Base-by-base conservation (phyloP, 2,329 filamentous ascomycete genomes). In the Fusarium penzigii region DNA sequence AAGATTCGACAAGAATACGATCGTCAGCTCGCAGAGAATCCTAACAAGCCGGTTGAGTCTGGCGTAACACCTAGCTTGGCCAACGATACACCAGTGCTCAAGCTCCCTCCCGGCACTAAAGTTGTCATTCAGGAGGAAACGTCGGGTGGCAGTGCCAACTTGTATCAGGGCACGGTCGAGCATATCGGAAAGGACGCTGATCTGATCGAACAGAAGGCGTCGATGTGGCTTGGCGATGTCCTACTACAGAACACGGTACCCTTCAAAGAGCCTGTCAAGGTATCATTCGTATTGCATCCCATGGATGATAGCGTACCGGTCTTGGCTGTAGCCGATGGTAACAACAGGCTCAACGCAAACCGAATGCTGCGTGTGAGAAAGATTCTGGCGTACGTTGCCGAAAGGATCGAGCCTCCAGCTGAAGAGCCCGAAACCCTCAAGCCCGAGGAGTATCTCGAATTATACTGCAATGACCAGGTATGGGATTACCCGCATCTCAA, bases 281-380 rank as follows among this genome's bases (percentile, higher is more conserved):
- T 97, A n/a, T 92, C 90, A 4, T 99, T 99, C 66, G 83, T 96
- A 14, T 78, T 99, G 20, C 85, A 94, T 62, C 92, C 94, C 0
- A 81, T 89, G 63, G 87, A 90, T 59, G 74, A 81, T 25, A 61
- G 49, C 29, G 75, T 97, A 47, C 91, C 92, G 1, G 82, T 81
- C 49, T 88, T 97, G 45, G 83, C 88, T 32, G 83, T 85, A 20
- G 73, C 84, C 5, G 92, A 96, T 66, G 88, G 87, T 47, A 96
- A 93, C 70, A 93, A 92, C 60, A 87, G 94, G 20, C 80, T 99
- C 46, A 99, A 97, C 69, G 94, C 94, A 11, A 99, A 97, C 68
- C 85, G 93, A 49, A 97, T 99, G 94, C 79, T 99, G 46, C 84
- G 94, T 43, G 91, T 95, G 4, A 93, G 91, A 75, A 99, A 99